Percentiles rank a stretch among this genome's conserved stretches.
These are phyloP conservation scores for Takakia lepidozioides DNA, from an alignment of 225 moss, liverwort and hornwort species.

Conservation along the genomic window DNA sequence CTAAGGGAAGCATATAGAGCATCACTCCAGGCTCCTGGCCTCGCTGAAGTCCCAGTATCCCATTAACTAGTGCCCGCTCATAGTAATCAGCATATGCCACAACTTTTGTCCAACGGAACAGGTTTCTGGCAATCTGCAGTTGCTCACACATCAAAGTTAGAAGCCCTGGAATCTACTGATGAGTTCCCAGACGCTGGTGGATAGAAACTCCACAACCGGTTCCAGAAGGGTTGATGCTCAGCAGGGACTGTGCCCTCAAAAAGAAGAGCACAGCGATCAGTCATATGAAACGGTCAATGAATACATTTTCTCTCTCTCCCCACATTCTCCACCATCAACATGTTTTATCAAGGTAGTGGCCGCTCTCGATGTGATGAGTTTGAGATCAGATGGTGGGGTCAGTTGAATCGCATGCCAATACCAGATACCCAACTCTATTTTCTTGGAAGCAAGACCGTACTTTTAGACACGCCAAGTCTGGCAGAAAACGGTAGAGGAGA, in stretches of 20 bases:
- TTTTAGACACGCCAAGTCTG: too few species aligned
- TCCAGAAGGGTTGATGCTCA: too few species aligned
- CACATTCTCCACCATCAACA: not conserved
- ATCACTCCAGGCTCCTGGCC: conserved; percentile 92
- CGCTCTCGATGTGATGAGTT: too few species aligned
- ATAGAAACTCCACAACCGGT: too few species aligned
- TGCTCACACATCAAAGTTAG: conserved; percentile 6
- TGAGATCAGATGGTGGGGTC: too few species aligned
- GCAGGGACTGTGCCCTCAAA: conserved; percentile 4
- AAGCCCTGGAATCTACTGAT: conserved; percentile 1
- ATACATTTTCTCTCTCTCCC: not conserved
- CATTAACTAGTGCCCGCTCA: conserved; percentile 78
- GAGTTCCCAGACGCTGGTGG: conserved; percentile 2
- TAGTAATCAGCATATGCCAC: conserved; percentile 75
- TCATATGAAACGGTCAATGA: too few species aligned
- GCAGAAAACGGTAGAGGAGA: too few species aligned
- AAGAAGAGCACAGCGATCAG: too few species aligned
- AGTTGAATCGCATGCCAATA: too few species aligned
- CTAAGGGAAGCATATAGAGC: conserved; percentile 98
- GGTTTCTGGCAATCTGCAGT: conserved; percentile 71
- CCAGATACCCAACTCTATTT: too few species aligned
- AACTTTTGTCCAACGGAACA: conserved; percentile 90
- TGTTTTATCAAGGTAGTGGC: not conserved
- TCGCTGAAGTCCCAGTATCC: conserved; percentile 78
- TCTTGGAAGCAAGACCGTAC: too few species aligned